Evolutionary conservation across 2,329 filamentous ascomycete species (phyloP).

Genomic region (Hansfordia pulvinata): DNA sequence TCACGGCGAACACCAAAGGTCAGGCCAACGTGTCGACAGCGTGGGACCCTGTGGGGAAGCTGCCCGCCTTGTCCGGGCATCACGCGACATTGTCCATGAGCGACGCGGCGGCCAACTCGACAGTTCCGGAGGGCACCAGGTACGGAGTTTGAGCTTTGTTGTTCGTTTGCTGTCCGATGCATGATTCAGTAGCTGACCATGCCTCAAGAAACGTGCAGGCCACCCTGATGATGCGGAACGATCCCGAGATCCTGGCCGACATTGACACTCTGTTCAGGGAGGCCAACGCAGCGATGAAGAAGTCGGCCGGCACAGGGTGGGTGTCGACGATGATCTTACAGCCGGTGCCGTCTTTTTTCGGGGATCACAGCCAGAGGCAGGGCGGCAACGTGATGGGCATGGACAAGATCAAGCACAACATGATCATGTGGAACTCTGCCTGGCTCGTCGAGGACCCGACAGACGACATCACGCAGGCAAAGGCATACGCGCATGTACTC

Average conservation of each 20-base stretch:
- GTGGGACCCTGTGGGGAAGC: no score
- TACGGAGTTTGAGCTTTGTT: no score
- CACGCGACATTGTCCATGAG: no score
- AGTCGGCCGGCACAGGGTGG: slow-evolving; percentile 5
- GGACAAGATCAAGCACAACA: slow-evolving; percentile 15
- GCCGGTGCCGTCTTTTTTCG: slow-evolving; percentile 19
- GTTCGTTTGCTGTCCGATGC: not conserved
- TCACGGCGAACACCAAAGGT: not conserved
- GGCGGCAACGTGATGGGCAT: slow-evolving; percentile 23
- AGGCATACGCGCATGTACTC: slow-evolving; percentile 15
- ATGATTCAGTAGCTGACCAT: not conserved
- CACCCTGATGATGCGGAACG: not conserved
- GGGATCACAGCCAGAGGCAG: slow-evolving; percentile 14
- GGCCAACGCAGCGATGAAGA: slow-evolving; percentile 16
- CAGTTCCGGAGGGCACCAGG: no score
- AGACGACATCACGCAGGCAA: slow-evolving; percentile 13
- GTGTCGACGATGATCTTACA: slow-evolving; percentile 17
- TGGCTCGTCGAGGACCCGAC: slow-evolving; percentile 14
- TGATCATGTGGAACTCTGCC: slow-evolving; percentile 13
- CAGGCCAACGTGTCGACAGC: no score
- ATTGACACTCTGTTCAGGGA: slow-evolving; percentile 21
- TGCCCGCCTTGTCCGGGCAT: no score
- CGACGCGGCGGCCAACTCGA: no score
- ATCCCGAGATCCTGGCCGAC: slow-evolving; percentile 16
- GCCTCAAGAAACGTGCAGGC: slow-evolving; percentile 8